A percentile compares a stretch with the other conserved stretches of the same genome.
Evolutionary conservation across 2,329 filamentous ascomycete genomes (phyloP).

Genomic region (Coleophoma crateriformis): DNA sequence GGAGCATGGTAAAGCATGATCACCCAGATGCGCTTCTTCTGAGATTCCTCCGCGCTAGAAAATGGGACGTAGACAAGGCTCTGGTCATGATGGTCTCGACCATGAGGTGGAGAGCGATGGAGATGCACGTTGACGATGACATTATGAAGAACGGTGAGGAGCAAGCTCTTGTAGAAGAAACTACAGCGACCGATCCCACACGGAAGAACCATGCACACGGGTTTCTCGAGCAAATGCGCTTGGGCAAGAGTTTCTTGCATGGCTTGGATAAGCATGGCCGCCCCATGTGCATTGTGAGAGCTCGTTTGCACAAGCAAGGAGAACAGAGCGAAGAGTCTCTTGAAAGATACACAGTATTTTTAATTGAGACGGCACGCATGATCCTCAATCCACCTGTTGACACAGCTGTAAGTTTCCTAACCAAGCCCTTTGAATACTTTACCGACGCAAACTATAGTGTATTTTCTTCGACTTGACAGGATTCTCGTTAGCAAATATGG

Average conservation of each 20-base stretch:
- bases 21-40: slow-evolving; percentile 81
- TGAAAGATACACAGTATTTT: slow-evolving; percentile 86
- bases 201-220: slow-evolving; percentile 65
- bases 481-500: slow-evolving; percentile 94
- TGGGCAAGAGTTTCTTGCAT: slow-evolving; percentile 92
- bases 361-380: slow-evolving; percentile 91
- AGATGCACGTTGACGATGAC: slow-evolving; percentile 85
- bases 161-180: slow-evolving; percentile 53
- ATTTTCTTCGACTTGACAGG: slow-evolving; percentile 94
- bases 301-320: slow-evolving; percentile 72
- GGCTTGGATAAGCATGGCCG: slow-evolving; percentile 78
- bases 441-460: slow-evolving; percentile 46
- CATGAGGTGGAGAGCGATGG: slow-evolving; percentile 80
- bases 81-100: slow-evolving; percentile 92
- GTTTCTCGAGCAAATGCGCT: slow-evolving; percentile 75
- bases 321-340: slow-evolving; percentile 79
- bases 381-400: slow-evolving; percentile 75
- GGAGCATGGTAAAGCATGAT: slow-evolving; percentile 93
- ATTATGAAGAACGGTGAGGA: slow-evolving; percentile 75
- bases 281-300: slow-evolving; percentile 82
- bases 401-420: slow-evolving; percentile 65
- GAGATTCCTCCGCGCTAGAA: slow-evolving; percentile 80
- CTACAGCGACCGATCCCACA: slow-evolving; percentile 48
- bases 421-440: not conserved
- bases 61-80: slow-evolving; percentile 93